Conservation (phyloP, 1,284 basidiomycete species). For the Cronartium quercuum region DNA sequence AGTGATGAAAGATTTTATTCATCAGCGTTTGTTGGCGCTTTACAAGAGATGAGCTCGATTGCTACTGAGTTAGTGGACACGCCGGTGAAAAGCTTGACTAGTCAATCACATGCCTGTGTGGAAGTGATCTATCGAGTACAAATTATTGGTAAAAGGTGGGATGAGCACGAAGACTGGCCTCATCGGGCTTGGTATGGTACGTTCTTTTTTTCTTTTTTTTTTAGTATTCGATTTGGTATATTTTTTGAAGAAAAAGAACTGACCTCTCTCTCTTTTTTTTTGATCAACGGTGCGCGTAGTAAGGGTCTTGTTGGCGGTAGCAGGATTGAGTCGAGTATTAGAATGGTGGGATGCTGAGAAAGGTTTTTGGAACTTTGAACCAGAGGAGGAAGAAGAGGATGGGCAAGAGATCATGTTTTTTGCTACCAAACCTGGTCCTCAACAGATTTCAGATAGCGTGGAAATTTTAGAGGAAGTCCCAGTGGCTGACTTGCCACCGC, state of each 20-base stretch:
- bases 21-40: slow-evolving; percentile 78
- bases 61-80: slow-evolving; percentile 94
- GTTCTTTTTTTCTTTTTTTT: slow-evolving; percentile 27
- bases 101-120: slow-evolving; percentile 75
- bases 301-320: slow-evolving; percentile 77
- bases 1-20: slow-evolving; percentile 41
- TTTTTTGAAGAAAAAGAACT: too few species aligned
- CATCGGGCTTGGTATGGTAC: slow-evolving; percentile 98
- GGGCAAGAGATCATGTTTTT: slow-evolving; percentile 74
- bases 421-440: slow-evolving; percentile 71
- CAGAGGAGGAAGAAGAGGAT: slow-evolving; percentile 58
- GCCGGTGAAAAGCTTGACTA: slow-evolving; percentile 74
- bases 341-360: slow-evolving; percentile 99
- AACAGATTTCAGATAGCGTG: slow-evolving; percentile 52
- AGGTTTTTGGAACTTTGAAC: slow-evolving; percentile 98
- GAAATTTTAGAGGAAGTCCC: background rate
- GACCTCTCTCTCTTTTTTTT: background rate
- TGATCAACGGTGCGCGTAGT: background rate
- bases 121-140: slow-evolving; percentile 83
- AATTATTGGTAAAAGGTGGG: slow-evolving; percentile 86
- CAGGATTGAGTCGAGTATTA: slow-evolving; percentile 87
- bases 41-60: slow-evolving; percentile 86
- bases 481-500: slow-evolving; percentile 8
- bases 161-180: slow-evolving; percentile 95
- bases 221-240: too few species aligned